Base-by-base conservation (phyloP, 805 yeast genomes). In the Candida parachauliodes region DNA sequence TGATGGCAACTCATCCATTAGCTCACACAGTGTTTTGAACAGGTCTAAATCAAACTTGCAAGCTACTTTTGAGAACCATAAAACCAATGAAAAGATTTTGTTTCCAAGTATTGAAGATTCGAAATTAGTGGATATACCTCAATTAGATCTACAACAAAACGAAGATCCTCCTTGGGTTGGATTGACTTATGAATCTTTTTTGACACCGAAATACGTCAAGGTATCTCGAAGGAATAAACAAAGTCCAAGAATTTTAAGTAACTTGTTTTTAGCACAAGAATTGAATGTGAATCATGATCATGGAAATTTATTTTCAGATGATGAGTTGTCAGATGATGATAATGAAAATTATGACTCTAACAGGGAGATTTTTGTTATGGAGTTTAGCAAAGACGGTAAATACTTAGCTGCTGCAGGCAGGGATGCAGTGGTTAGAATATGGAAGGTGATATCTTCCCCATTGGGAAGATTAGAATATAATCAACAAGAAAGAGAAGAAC, bases 401-500 rank as follows among this genome's bases (percentile, higher is more conserved):
- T 87, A 72, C 54, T 59, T 89, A 49, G 96, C 96, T 0, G 76
- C 84, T 2, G 96, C 91, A 0, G 94, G 95, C 14, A 77, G 84
- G 48, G 88, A 85, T 52, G 72, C 82, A 3, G 57, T 69, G 1
- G 69, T 89, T 10, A 66, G 79, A 36, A 64, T 88, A 3, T 88
- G 95, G 93, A 80, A 85, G 55, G 94, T 86, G 4, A 76, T 88
- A 0, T 67, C 85, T 3, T 77, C 88, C 0, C 82, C 88, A 0
- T 61, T 79, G 41, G 89, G 85, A 47, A 62, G 94, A 46, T 57
- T 77, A 44, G 81, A 71, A 43, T 55, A 52, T 55, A 29, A 23
- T 23, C 34, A 40, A 20, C 24, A 28, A 28, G 50, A 54, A 30
- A 55, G 47, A 35, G 29, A 37, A 24, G 51, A 59, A 48, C 6